Conservation (phyloP, 2,329 filamentous ascomycete genomes). For the Ceratocystiopsis brevicomis region DNA sequence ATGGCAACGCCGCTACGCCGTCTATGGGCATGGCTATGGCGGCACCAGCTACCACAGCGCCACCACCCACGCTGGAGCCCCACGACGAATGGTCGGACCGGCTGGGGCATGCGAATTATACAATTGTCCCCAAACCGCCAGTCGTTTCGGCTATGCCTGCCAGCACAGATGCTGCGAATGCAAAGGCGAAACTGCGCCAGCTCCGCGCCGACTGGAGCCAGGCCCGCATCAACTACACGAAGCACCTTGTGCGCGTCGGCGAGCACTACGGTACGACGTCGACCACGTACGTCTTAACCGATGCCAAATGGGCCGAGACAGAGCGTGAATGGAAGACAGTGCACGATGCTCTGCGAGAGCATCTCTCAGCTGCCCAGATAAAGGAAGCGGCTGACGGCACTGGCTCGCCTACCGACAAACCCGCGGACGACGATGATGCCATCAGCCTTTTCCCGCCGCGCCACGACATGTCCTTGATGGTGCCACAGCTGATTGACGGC, state of each 20-base stretch:
- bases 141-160: slow-evolving; percentile 22
- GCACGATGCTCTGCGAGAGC: slow-evolving; percentile 30
- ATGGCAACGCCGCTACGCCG: slow-evolving; percentile 16
- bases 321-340: slow-evolving; percentile 55
- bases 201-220: slow-evolving; percentile 66
- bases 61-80: slow-evolving; percentile 28
- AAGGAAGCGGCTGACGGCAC: background rate
- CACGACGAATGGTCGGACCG: slow-evolving; percentile 68
- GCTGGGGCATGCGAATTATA: slow-evolving; percentile 87
- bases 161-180: slow-evolving; percentile 29
- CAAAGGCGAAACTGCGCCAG: slow-evolving; percentile 32
- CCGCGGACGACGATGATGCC: slow-evolving; percentile 1
- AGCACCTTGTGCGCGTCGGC: slow-evolving; percentile 69
- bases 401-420: too few relatives aligned
- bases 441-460: slow-evolving; percentile 22
- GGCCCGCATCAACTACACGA: slow-evolving; percentile 71
- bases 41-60: slow-evolving; percentile 12
- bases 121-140: slow-evolving; percentile 68
- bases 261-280: slow-evolving; percentile 85
- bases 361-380: background rate
- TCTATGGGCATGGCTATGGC: slow-evolving; percentile 17
- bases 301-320: slow-evolving; percentile 73
- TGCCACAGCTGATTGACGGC: slow-evolving; percentile 50
- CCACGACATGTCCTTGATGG: slow-evolving; percentile 40
- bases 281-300: slow-evolving; percentile 68